Percentiles rank a stretch among this genome's conserved stretches.
phyloP scores from a whole-genome alignment of 208 protist genomes.

The Crithidia bombi region DNA sequence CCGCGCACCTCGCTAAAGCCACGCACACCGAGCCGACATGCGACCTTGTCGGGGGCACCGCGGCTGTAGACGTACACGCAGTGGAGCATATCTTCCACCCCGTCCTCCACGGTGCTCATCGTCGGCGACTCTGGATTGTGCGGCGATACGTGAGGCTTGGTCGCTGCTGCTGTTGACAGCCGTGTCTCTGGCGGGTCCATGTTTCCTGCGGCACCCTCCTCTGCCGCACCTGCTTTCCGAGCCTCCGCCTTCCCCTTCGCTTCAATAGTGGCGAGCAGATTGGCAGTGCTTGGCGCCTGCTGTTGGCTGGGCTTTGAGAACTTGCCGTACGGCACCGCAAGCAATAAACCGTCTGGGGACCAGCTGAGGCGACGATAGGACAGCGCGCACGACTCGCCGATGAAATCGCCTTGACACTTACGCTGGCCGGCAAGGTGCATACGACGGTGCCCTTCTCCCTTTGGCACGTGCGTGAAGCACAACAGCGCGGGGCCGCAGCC shows the following conservation, averaged over 20 bases:
- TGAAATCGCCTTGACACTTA: constrained; percentile 66
- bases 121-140: neutral
- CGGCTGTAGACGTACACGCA: constrained; percentile 84
- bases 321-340: constrained; percentile 85
- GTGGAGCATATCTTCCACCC: constrained; percentile 63
- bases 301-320: constrained; percentile 16
- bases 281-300: constrained; percentile 19
- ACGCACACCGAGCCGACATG: constrained; percentile 58
- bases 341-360: constrained; percentile 79
- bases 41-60: constrained; percentile 59
- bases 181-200: neutral
- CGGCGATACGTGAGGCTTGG: neutral
- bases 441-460: constrained; percentile 26
- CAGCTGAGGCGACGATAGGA: constrained; percentile 78
- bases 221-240: neutral
- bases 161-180: neutral
- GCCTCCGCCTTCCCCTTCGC: constrained; percentile 30
- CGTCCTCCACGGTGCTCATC: constrained; percentile 25
- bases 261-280: constrained; percentile 41
- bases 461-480: constrained; percentile 63
- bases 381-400: constrained; percentile 77
- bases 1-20: constrained; percentile 81
- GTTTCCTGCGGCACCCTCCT: neutral
- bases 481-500: constrained; percentile 74
- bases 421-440: constrained; percentile 69